Conservation (phyloP, 2,329 filamentous ascomycete species). For the Venturia aucupariae region DNA sequence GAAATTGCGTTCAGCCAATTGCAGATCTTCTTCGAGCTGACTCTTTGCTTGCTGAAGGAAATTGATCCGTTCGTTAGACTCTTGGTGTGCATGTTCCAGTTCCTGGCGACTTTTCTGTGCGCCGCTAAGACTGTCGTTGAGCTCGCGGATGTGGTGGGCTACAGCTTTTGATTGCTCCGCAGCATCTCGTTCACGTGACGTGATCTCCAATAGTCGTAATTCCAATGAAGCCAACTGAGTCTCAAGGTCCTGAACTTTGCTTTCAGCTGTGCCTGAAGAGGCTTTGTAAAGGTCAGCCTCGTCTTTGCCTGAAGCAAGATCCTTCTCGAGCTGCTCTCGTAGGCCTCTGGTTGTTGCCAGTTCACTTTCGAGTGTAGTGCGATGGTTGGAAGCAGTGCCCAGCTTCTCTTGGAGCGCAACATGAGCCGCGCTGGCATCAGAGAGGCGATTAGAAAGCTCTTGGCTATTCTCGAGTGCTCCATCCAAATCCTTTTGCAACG, state of each 20-base stretch:
- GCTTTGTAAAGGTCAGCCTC: neutral
- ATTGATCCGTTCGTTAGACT: neutral
- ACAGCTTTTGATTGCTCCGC: neutral
- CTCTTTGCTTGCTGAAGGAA: neutral
- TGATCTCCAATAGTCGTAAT: neutral
- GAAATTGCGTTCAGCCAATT: neutral
- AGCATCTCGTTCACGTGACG: neutral
- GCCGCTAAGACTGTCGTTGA: neutral
- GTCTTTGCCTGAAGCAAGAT: neutral
- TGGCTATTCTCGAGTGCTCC: neutral
- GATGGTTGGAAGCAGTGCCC: neutral
- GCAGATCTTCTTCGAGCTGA: conserved; percentile 4
- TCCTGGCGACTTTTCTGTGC: neutral
- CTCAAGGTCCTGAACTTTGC: neutral
- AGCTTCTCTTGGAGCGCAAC: neutral
- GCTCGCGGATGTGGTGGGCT: neutral
- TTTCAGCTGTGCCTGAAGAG: neutral
- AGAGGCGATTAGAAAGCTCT: neutral
- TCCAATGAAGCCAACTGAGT: neutral
- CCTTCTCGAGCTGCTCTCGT: neutral
- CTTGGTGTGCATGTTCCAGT: neutral
- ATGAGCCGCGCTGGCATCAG: neutral
- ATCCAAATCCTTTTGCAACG: neutral
- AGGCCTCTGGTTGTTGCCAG: neutral
- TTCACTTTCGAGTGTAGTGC: neutral